A percentile compares a stretch with the other conserved stretches of the same genome.
phyloP scores from a whole-genome alignment of 345 rosid genomes.

The Cochlearia excelsa region DNA sequence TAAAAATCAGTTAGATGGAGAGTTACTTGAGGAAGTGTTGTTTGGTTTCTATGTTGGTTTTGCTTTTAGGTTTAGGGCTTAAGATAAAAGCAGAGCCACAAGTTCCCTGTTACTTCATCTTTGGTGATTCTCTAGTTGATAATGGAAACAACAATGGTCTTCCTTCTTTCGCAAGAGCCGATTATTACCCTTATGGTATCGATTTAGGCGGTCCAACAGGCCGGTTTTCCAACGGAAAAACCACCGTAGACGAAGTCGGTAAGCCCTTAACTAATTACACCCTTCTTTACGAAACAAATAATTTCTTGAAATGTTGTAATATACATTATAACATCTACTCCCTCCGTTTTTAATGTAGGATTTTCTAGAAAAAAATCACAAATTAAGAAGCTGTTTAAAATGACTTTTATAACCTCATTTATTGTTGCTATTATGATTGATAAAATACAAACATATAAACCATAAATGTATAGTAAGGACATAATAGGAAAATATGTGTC shows the following conservation, averaged over 20 bases:
- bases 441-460: too few relatives aligned
- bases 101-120: slow-evolving; percentile 79
- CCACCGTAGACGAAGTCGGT: slow-evolving; percentile 78
- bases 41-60: slow-evolving; percentile 17
- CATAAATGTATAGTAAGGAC: too few relatives aligned
- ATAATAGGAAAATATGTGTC: too few relatives aligned
- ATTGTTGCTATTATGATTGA: too few relatives aligned
- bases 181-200: slow-evolving; percentile 82
- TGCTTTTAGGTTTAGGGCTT: slow-evolving; percentile 25
- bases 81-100: slow-evolving; percentile 34
- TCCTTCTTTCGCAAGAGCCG: slow-evolving; percentile 64
- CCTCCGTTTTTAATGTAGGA: too few relatives aligned
- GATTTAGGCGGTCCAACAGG: slow-evolving; percentile 86
- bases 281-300: too few relatives aligned
- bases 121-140: slow-evolving; percentile 92
- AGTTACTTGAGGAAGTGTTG: slow-evolving; percentile 26
- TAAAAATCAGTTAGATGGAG: slow-evolving; percentile 18
- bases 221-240: slow-evolving; percentile 75
- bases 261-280: slow-evolving; percentile 1
- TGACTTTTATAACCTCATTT: too few relatives aligned
- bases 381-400: too few relatives aligned
- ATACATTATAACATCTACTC: too few relatives aligned
- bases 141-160: slow-evolving; percentile 87
- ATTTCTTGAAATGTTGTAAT: too few relatives aligned
- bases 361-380: too few relatives aligned